Base-by-base conservation (phyloP, 2,329 filamentous ascomycete species). In the Didymella segeticola region DNA sequence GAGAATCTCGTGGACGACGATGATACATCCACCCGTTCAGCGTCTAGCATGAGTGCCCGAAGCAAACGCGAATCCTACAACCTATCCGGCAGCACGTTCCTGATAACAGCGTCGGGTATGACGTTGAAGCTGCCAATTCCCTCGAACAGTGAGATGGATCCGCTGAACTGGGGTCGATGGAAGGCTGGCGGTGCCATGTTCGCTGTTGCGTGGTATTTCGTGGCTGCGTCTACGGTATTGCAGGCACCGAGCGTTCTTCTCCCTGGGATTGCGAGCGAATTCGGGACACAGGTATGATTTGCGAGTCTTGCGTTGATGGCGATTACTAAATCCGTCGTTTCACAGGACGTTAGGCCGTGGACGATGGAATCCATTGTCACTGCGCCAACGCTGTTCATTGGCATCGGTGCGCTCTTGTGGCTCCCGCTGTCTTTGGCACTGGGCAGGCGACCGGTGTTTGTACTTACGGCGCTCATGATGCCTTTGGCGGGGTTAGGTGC, bases 401-500 rank as follows among this genome's bases (percentile, higher is more conserved):
- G 71, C 5, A 45, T 76, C 4, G 75, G 75, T 1, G 68, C 68
- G 23, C 63, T 77, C n/a, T 31, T 76, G 5, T 78, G 73, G 72
- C 69, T 77, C 5, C 75, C 73, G 2, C 37, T 77, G 3, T 72
- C 72, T 3, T 58, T 76, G 8, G 72, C 70, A 0, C 47, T 78
- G 33, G 76, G 76, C 2, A 66, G 75, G 19, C 65, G 76, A 8
- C 75, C 74, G 0, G 69, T 73, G 0, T 67, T 77, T 11, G 48
- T 78, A 4, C 43, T 72, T 1, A 70, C 66, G n/a, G 55, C 71
- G 0, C 10, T 67, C 1, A 34, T 74, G 19, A 62, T 70, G 20
- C 48, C 70, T 5, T 15, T 70, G 2, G 66, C 70, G 1, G 70
- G 61, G 0, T 20, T 73, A 1, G 57, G 60, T 17, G 73, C 74